Base-by-base conservation (phyloP, 1,284 basidiomycete species). In the Cryptococcus sp. region DNA sequence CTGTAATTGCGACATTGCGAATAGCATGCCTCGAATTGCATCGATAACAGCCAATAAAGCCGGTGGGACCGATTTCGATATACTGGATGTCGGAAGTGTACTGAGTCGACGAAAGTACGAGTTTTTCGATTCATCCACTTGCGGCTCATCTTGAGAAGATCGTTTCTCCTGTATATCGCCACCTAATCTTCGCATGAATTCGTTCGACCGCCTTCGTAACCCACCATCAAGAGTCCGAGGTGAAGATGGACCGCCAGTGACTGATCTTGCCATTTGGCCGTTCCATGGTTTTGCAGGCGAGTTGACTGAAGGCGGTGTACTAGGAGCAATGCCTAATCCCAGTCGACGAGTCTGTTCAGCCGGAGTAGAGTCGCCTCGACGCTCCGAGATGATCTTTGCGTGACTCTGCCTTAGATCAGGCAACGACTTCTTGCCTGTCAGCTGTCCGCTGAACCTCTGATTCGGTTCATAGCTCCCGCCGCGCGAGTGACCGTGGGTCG, bases 1-100 rank as follows among this genome's bases (percentile, higher is more conserved):
- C 68, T 97, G 88, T 25, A 98, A 84, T 74, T 98, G 93, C 25
- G 89, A 91, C 50, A 94, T 80, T 1, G 91, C 87, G 69, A 97
- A 98, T 19, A 98, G 81, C 43, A 98, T 85, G 13, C 90, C 92
- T 24, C 94, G 86, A 44, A 90, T 85, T 4, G 88, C 86, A 66
- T 98, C 92, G 47, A 94, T 81, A 31, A 94, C 81, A 41, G 80
- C 80, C 23, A 87, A 77, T 16, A 98, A 78, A 9, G 87, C 78
- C 7, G 81, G 77, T 0, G 93, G 88, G 10, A 96, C 81, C 14
- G 84, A 80, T 58, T 83, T 84, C 22, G 84, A 81, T 31, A 86
- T 81, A 0, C 80, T 79, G 16, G 84, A 82, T 0, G 80, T 75
- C 0, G 88, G 87, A 3, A 94, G 77, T 41, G 86, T 85, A 18